Evolutionary conservation across 2,329 filamentous ascomycete species (phyloP), one percentile per base, ranked within the genome.

Genomic region (Tolypocladium nubicola): DNA sequence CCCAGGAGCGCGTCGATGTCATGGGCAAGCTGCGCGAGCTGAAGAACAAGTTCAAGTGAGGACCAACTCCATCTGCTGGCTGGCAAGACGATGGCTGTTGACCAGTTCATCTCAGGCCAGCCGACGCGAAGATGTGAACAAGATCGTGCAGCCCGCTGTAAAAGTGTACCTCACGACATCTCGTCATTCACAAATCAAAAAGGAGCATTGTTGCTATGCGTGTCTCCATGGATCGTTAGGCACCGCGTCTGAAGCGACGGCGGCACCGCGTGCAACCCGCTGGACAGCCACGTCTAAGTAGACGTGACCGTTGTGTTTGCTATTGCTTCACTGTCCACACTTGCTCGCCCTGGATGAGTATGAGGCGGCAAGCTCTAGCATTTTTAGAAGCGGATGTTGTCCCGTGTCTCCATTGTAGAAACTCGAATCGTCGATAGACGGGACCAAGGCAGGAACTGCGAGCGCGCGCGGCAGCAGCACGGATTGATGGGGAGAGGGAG

Each of bases 21-120:
- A 96, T 99, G 89, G 81, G 80, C 38, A 86, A 86, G 65, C 75
- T 97, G 66, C 81, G 94, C 56, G 89, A 95, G 73, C 86, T 96
- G 87, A 99, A 97, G 84, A 92, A 95, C 69, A 82, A 78, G 71
- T 84, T 84, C 71, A 81, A 80, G 76, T 83, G 75, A 82, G 78
- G 75, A 53, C 43, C 8, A 11, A 8, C 49, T 14, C 14, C 23
- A 21, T 23, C 35, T 21, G 30, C 19, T n/a, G 30, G 30, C 19
- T n/a, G 30, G 21, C 19, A 30, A 45, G 2, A 26, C 8, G 14
- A 52, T 16, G 14, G 43, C 14, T 13, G 52, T 49, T 55, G 52
- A 55, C 47, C 21, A 37, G 9, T 57, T 47, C 9, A 35, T 30
- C 41, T 38, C 39, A 72, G 70, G 56, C 65, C 68, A 39, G 65